Percentiles rank a stretch among this genome's conserved stretches.
Evolutionary conservation across 2,329 filamentous ascomycete species (phyloP).

Genomic region (Cladosporium oxysporum): DNA sequence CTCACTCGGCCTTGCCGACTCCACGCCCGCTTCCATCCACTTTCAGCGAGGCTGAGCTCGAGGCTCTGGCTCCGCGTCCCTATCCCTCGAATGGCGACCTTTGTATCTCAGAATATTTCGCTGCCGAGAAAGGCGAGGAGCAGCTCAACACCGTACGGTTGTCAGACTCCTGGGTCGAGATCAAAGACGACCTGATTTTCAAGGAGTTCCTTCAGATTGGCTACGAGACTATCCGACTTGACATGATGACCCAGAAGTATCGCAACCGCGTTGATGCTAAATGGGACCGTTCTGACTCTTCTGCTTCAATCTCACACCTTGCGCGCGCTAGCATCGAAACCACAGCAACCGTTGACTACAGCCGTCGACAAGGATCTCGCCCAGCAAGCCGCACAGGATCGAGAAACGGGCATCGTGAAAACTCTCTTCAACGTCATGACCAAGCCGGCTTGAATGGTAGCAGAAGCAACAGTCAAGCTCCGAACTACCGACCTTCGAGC

Average conservation of each 20-base stretch:
- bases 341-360: neutral
- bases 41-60: conserved; percentile 47
- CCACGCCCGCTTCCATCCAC: conserved; percentile 46
- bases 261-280: conserved; percentile 26
- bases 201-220: conserved; percentile 46
- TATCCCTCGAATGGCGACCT: conserved; percentile 43
- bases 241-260: conserved; percentile 38
- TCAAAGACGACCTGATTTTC: conserved; percentile 54
- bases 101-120: conserved; percentile 54
- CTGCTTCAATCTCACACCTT: conserved; percentile 10
- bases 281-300: conserved; percentile 23
- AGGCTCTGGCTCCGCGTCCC: conserved; percentile 42
- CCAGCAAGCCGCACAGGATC: conserved; percentile 12
- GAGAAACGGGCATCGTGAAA: conserved; percentile 22
- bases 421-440: conserved; percentile 12
- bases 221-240: conserved; percentile 44
- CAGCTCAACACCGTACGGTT: conserved; percentile 50
- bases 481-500: conserved; percentile 14
- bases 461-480: conserved; percentile 16
- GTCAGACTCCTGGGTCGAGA: conserved; percentile 52
- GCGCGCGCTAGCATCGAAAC: conserved; percentile 14
- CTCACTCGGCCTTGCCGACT: conserved; percentile 47
- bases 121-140: conserved; percentile 45
- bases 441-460: neutral
- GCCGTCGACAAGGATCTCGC: neutral